Evolutionary conservation across 345 rosid genomes (phyloP).

Genomic region (Murraya paniculata): DNA sequence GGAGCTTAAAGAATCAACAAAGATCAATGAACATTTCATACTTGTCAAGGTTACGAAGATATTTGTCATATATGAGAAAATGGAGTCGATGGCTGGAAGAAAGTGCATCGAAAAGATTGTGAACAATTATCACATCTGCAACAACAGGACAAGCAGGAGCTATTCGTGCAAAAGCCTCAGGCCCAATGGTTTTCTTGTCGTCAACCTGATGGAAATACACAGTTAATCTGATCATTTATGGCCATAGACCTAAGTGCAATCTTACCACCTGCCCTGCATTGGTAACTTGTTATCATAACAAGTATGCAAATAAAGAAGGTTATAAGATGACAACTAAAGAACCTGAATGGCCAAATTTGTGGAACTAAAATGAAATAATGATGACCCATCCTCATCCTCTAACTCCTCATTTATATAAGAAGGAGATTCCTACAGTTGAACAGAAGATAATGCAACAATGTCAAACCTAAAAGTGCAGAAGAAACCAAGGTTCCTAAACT

Average conservation of each 20-base stretch:
- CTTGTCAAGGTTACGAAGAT: conserved; percentile 87
- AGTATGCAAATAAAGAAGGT: neutral
- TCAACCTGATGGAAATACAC: conserved; percentile 52
- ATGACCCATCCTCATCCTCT: conserved; percentile 75
- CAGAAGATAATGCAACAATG: conserved; percentile 17
- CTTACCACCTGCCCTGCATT: neutral
- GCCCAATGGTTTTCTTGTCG: conserved; percentile 73
- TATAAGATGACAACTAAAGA: conserved; percentile 8
- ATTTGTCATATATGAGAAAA: conserved; percentile 85
- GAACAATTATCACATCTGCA: conserved; percentile 81
- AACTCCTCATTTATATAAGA: conserved; percentile 39
- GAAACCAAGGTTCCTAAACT: neutral
- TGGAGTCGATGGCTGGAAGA: conserved; percentile 72
- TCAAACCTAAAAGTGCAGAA: conserved; percentile 9
- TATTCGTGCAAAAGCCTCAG: conserved; percentile 83
- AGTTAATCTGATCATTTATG: neutral
- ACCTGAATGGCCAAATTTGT: conserved; percentile 90
- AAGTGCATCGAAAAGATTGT: conserved; percentile 86
- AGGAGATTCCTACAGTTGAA: conserved; percentile 47
- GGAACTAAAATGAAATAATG: conserved; percentile 73
- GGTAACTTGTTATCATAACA: neutral
- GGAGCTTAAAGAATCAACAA: conserved; percentile 2
- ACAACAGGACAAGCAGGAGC: conserved; percentile 82
- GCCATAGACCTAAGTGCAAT: neutral
- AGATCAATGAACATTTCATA: conserved; percentile 37